Evolutionary conservation across 1,139 yeast genomes (phyloP), one percentile per base, ranked within the genome.

Genomic region (Pichia sp.): DNA sequence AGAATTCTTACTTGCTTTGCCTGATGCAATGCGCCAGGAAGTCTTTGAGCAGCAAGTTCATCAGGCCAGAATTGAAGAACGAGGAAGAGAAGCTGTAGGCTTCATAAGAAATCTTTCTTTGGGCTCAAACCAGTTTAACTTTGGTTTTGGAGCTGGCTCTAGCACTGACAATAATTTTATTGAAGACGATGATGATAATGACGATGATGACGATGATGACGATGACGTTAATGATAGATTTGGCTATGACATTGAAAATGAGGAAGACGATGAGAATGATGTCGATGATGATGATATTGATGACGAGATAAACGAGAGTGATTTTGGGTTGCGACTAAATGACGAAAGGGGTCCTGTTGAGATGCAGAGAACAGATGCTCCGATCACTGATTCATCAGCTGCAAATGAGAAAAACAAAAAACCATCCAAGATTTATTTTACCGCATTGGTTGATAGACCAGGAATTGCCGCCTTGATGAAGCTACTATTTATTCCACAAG

Each of bases 21-120:
- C 98, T 0, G 96, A 87, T 47, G 95, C 88, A 50, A 87, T 91
- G 87, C 75, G 96, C 49, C 96, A 90, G 59, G 97, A 91, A 63
- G 98, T 90, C 0, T 82, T 89, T 62, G 82, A 95, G 0, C 95
- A 90, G 60, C 96, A 90, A 65, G 74, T 90, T 4, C 74, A 93
- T 44, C 96, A 89, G 58, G 49, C 69, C 19, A 46, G 55, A 39
- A n/a, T 49, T 22, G 53, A 53, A 46, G 46, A 44, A 44, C 63
- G 83, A 49, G 81, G 75, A 60, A 85, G 72, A 59, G 74, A 76
- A 0, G 72, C 78, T 58, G 76, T 79, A 2, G 61, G 79, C 40
- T 48, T 46, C 18, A 47, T 53, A 3, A 50, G 55, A 47, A 44
- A 47, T 26, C 31, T 47, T n/a, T 26, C 44, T 4, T 40, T 50